Base-by-base conservation (phyloP, 768 basidiomycete species). In the Vararia minispora region DNA sequence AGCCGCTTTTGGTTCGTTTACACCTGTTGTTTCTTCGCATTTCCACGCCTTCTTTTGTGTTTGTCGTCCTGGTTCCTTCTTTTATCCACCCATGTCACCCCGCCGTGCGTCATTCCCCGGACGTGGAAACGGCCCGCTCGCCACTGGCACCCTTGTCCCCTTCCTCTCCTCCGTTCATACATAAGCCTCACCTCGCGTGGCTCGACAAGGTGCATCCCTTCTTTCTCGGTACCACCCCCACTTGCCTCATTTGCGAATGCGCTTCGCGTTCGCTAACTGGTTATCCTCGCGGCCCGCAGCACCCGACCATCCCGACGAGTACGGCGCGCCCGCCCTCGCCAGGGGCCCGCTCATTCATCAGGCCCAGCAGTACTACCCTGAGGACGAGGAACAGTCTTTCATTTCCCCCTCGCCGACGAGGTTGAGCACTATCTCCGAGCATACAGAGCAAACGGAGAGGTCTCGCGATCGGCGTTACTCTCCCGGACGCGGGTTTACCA, bases 301-400 rank as follows among this genome's bases (percentile, higher is more conserved):
- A n/a, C n/a, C n/a, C n/a, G n/a, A n/a, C n/a, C n/a, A n/a, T n/a
- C n/a, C n/a, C n/a, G n/a, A n/a, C n/a, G n/a, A n/a, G 41, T 29
- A 44, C 28, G 32, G 54, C 55, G 60, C 34, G 57, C 53, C 33
- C 64, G 69, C 28, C 62, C 75, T 18, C 65, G 38, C 33, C 10
- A 43, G 71, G 24, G 60, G 75, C 18, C 78, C 78, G 6, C 62
- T 76, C 41, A 79, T 81, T 35, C 66, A 74, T 39, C 62, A 64
- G 33, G 77, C 74, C 14, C 76, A 79, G 46, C 73, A 76, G 41
- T 64, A 71, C 37, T 62, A 60, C 21, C 54, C 50, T 25, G 59
- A 63, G 33, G 40, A 43, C 28, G 37, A 44, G 26, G 47, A 35
- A 14, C 20, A 16, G 10, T 48, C 47, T 1, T 44, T 45, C 10